A percentile compares a stretch with the other conserved stretches of the same genome.
Conservation (phyloP, 2,329 filamentous ascomycete genomes). For the Neonectria neomacrospora region DNA sequence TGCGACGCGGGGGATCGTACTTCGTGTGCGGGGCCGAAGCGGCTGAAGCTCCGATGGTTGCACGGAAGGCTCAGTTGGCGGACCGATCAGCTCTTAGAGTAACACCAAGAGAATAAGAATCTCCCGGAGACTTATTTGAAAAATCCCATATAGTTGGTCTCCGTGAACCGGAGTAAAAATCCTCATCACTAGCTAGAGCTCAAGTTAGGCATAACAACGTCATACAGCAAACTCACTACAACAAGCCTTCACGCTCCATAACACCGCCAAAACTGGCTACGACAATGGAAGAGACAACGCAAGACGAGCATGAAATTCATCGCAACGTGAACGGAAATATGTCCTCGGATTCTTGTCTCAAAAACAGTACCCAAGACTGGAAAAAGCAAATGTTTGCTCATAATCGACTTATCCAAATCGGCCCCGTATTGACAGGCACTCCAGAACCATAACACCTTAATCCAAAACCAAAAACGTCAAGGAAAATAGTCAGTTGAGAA, state of each 20-base stretch:
- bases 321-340: neutral
- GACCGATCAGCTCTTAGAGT: neutral
- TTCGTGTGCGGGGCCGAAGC: neutral
- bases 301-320: neutral
- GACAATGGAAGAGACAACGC: neutral
- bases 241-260: neutral
- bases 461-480: constrained; percentile 3
- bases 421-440: constrained; percentile 9
- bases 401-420: constrained; percentile 19
- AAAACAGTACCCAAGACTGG: constrained; percentile 5
- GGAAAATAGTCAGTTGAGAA: neutral
- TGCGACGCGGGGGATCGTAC: neutral
- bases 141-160: neutral
- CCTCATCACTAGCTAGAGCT: neutral
- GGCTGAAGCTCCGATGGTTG: neutral
- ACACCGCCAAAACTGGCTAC: neutral
- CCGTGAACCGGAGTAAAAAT: neutral
- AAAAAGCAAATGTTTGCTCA: constrained; percentile 6
- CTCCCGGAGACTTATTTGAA: neutral
- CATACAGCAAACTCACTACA: neutral
- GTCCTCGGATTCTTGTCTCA: neutral
- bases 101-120: neutral
- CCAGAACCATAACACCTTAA: constrained; percentile 18
- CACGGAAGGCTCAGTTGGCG: neutral
- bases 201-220: neutral